Evolutionary conservation across 2,329 filamentous ascomycete genomes (phyloP).

Genomic region (Colletotrichum paranaense): DNA sequence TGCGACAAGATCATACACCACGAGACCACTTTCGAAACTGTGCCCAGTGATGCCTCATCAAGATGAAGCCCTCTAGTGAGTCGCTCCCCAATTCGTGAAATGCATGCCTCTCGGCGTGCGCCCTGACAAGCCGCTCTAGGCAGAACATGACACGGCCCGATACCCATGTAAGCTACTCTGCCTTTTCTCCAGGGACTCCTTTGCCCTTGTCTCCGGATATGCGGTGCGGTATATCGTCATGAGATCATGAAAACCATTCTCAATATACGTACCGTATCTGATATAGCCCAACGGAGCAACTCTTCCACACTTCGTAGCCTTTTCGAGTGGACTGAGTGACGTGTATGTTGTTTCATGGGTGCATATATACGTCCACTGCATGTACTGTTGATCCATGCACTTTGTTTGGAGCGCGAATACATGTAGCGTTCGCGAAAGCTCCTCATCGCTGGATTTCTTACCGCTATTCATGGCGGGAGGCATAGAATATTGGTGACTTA

Average conservation of each 20-base stretch:
- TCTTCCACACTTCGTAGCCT: background rate
- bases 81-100: background rate
- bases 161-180: background rate
- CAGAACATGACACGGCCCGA: background rate
- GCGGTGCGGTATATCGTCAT: conserved; percentile 14
- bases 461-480: background rate
- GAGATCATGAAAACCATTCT: conserved; percentile 1
- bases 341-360: background rate
- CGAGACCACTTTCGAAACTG: conserved; percentile 4
- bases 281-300: background rate
- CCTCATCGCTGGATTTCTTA: background rate
- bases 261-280: background rate
- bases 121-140: conserved; percentile 10
- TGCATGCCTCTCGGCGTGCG: background rate
- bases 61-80: background rate
- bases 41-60: background rate
- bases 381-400: background rate
- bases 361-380: conserved; percentile 7
- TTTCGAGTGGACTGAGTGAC: background rate
- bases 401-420: background rate
- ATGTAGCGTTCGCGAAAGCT: background rate
- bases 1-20: conserved; percentile 15
- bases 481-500: background rate
- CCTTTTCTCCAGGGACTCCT: background rate
- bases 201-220: conserved; percentile 2